Evolutionary conservation across 768 basidiomycete species (phyloP).

Genomic region (Auricularia sp.): DNA sequence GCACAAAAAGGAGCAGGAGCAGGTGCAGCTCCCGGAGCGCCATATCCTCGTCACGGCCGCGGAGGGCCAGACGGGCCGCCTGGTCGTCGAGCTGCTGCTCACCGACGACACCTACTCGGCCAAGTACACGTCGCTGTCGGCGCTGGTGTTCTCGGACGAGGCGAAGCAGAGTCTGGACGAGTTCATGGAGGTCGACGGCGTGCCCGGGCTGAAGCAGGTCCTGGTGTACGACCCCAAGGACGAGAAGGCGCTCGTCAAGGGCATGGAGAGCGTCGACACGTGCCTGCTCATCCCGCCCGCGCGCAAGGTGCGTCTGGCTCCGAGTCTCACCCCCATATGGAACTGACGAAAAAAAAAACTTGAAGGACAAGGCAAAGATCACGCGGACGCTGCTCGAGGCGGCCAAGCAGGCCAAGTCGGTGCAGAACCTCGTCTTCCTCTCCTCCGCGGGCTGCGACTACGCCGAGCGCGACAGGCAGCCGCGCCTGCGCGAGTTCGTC

Average conservation of each 20-base stretch:
- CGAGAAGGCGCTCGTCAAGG: slow-evolving; percentile 9
- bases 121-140: slow-evolving; percentile 14
- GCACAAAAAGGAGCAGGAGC: background rate
- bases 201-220: background rate
- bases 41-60: slow-evolving; percentile 21
- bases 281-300: slow-evolving; percentile 19
- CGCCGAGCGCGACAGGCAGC: slow-evolving; percentile 22
- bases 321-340: background rate
- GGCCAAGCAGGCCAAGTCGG: slow-evolving; percentile 13
- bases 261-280: slow-evolving; percentile 15
- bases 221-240: slow-evolving; percentile 13
- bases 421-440: slow-evolving; percentile 17
- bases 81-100: slow-evolving; percentile 20
- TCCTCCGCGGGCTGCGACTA: slow-evolving; percentile 18
- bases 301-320: background rate
- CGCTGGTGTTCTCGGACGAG: slow-evolving; percentile 14
- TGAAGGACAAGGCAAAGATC: slow-evolving; percentile 16
- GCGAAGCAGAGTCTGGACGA: slow-evolving; percentile 10
- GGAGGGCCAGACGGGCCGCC: slow-evolving; percentile 22
- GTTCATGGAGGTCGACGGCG: slow-evolving; percentile 5
- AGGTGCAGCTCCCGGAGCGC: slow-evolving; percentile 2
- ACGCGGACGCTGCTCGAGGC: slow-evolving; percentile 14
- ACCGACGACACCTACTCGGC: slow-evolving; percentile 13
- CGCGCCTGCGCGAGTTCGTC: slow-evolving; percentile 22
- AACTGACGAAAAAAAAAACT: background rate